Base-by-base conservation (phyloP, 2,329 filamentous ascomycete genomes). In the Tolypocladium endophyticum region DNA sequence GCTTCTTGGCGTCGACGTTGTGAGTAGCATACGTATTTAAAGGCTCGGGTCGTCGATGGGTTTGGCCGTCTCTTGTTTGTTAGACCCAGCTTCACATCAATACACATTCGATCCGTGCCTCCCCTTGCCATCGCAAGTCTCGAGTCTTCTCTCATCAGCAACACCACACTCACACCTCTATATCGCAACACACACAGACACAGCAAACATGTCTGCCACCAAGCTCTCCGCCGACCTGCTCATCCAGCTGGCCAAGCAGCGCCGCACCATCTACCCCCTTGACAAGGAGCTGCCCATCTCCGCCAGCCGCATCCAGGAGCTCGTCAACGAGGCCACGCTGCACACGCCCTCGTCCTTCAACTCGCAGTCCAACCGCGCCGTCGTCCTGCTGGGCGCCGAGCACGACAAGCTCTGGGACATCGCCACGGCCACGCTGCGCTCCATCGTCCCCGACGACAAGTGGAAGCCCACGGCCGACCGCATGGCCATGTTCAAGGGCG, bases 361-460 rank as follows among this genome's bases (percentile, higher is more conserved):
- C 85, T 89, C 86, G 50, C 92, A 96, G 79, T 86, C 86, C 66
- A 88, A 89, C 65, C 87, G 92, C 61, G 77, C 88, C 61, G 82
- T 96, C 55, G 82, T 96, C 57, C 84, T 97, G 59, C 81, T 94
- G 69, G 87, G 88, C 69, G 83, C 82, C 63, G 89, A 96, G 74
- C 92, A 97, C 79, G 86, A 92, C 68, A 88, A 89, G 77, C 85
- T 96, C 67, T 97, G 92, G 93, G 87, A 90, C 71, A 79, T 91
- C 61, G 81, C 85, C 59, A 74, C 78, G 62, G 84, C 87, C 23
- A 62, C 68, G 47, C 70, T 75, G 62, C 68, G 69, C 60, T 64
- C 64, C 62, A 82, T 92, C 61, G 86, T 94, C 30, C 84, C 88
- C 36, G 79, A 74, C 4, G 87, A 87, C 20, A 70, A 77, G 63